Conservation (phyloP, 2,329 filamentous ascomycete genomes). For the Parastagonospora nodorum region DNA sequence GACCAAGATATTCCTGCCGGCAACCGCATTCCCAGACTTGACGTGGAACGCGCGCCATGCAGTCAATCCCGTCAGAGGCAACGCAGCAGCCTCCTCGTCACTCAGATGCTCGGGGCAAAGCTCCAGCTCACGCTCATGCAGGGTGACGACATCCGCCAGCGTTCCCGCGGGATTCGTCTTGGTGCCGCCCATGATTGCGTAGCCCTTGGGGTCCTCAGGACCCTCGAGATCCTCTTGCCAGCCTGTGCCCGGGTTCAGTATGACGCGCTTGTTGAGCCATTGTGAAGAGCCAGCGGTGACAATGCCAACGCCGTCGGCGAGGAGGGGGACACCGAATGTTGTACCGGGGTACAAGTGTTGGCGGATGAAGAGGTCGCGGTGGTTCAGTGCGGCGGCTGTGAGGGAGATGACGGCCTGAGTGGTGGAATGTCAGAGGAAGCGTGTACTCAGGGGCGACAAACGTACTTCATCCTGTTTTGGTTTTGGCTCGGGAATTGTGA, state of each 20-base stretch:
- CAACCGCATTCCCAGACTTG: slow-evolving; percentile 69
- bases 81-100: slow-evolving; percentile 76
- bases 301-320: slow-evolving; percentile 80
- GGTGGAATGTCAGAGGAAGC: slow-evolving; percentile 35
- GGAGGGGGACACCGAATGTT: slow-evolving; percentile 76
- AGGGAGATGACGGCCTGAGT: slow-evolving; percentile 76
- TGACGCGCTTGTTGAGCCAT: slow-evolving; percentile 71
- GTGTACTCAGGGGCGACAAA: background rate
- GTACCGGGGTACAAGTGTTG: slow-evolving; percentile 89
- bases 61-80: slow-evolving; percentile 85
- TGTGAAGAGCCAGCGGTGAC: slow-evolving; percentile 67
- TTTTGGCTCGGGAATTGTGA: slow-evolving; percentile 31
- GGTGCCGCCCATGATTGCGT: slow-evolving; percentile 73
- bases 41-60: slow-evolving; percentile 84
- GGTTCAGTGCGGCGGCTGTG: slow-evolving; percentile 83
- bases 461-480: slow-evolving; percentile 40
- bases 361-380: slow-evolving; percentile 92
- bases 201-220: slow-evolving; percentile 67
- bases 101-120: slow-evolving; percentile 73
- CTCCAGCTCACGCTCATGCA: slow-evolving; percentile 76
- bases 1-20: slow-evolving; percentile 76
- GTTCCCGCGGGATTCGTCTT: slow-evolving; percentile 69
- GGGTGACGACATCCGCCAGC: slow-evolving; percentile 72
- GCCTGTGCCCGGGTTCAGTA: slow-evolving; percentile 77
- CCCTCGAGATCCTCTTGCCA: slow-evolving; percentile 75